These are phyloP conservation scores for Pseudogymnoascus sp. DNA, from an alignment of 2,329 filamentous ascomycete genomes.

Conservation along the genomic window DNA sequence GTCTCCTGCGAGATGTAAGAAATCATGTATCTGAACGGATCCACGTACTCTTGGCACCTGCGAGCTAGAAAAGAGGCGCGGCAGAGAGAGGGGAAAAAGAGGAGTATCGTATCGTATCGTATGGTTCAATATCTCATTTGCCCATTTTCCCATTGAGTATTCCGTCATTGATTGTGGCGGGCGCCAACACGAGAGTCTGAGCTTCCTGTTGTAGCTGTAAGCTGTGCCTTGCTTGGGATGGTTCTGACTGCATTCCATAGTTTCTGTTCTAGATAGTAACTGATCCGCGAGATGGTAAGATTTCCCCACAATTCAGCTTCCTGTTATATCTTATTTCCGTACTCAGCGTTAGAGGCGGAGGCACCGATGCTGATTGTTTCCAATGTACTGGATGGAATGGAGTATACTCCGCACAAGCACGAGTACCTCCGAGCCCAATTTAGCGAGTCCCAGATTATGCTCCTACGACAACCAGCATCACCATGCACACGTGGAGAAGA, in stretches of 20 bases:
- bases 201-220: not conserved
- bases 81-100: constrained; percentile 2
- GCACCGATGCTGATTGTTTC: constrained; percentile 5
- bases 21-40: not conserved
- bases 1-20: not conserved
- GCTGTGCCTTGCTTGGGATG: not conserved
- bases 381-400: too few species aligned
- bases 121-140: not conserved
- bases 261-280: not conserved
- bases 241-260: not conserved
- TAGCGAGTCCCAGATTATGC: constrained; percentile 6
- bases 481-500: not conserved
- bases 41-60: not conserved
- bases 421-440: not conserved
- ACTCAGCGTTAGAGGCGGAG: constrained; percentile 4
- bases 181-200: not conserved
- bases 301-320: constrained; percentile 5
- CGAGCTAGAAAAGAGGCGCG: not conserved
- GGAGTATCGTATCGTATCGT: not conserved
- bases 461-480: not conserved
- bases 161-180: constrained; percentile 5
- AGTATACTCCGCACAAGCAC: not conserved
- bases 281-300: constrained; percentile 1
- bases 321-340: not conserved
- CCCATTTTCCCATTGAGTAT: not conserved